Conservation (phyloP, 129 eudicot genomes). For the sunflower (Helianthus annuus) region HanXRQr2.0-SUNRISE NC_035447.2:174597497-174597996, state of each 20-base stretch:
- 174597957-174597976: slow-evolving; percentile 63
- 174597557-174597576: too few relatives aligned
- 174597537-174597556: too few relatives aligned
- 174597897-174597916: slow-evolving; percentile 45
- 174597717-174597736: slow-evolving; percentile 73
- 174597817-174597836: slow-evolving; percentile 51
- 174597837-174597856: slow-evolving; percentile 76
- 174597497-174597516: too few relatives aligned
- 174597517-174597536: too few relatives aligned
- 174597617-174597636: too few relatives aligned
- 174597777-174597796: background rate
- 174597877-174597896: slow-evolving; percentile 60
- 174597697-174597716: slow-evolving; percentile 61
- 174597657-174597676: slow-evolving; percentile 74
- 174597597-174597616: too few relatives aligned
- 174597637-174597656: slow-evolving; percentile 24
- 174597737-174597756: slow-evolving; percentile 62
- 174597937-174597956: slow-evolving; percentile 56
- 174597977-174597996: slow-evolving; percentile 29
- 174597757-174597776: slow-evolving; percentile 21
- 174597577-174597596: too few relatives aligned
- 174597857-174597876: slow-evolving; percentile 72
- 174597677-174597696: slow-evolving; percentile 72
- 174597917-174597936: slow-evolving; percentile 80
- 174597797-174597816: slow-evolving; percentile 13